These are phyloP conservation scores for Craterostigma plantagineum DNA, from an alignment of 257 asterid genomes.

Conservation along the genomic window DNA sequence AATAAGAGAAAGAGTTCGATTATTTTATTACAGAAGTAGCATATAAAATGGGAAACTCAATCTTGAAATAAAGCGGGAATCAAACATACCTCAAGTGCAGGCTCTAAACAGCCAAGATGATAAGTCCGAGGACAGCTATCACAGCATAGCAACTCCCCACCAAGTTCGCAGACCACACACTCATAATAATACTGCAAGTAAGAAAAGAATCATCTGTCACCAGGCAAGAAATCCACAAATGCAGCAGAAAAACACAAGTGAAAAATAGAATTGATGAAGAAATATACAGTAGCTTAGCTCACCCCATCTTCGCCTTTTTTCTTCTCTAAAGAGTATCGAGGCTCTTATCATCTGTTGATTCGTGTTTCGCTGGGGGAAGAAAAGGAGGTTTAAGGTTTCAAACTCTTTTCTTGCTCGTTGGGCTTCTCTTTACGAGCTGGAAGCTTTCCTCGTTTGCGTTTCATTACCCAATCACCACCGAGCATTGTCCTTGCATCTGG, in stretches of 20 bases:
- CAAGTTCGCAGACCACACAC: constrained; percentile 11
- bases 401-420: constrained; percentile 15
- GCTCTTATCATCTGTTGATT: constrained; percentile 13
- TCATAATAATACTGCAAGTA: constrained; percentile 10
- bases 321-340: constrained; percentile 20
- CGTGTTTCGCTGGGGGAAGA: constrained; percentile 14
- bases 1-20: not conserved
- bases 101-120: constrained; percentile 8
- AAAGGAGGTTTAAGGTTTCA: constrained; percentile 16
- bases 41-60: too few species aligned
- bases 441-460: constrained; percentile 46
- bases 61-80: not conserved
- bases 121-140: constrained; percentile 7
- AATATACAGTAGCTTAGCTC: constrained; percentile 9
- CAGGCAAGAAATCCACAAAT: not conserved
- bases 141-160: constrained; percentile 8
- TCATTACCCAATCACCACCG: constrained; percentile 32
- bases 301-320: constrained; percentile 63
- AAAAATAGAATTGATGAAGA: constrained; percentile 3
- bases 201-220: not conserved
- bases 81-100: constrained; percentile 4
- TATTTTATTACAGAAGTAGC: not conserved
- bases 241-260: not conserved
- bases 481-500: constrained; percentile 23
- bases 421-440: constrained; percentile 21